Percentiles rank a stretch among this genome's conserved stretches.
These are phyloP conservation scores for Poa pratensis DNA, from an alignment of 176 grass and related monocot species.

Conservation along the genomic window DNA sequence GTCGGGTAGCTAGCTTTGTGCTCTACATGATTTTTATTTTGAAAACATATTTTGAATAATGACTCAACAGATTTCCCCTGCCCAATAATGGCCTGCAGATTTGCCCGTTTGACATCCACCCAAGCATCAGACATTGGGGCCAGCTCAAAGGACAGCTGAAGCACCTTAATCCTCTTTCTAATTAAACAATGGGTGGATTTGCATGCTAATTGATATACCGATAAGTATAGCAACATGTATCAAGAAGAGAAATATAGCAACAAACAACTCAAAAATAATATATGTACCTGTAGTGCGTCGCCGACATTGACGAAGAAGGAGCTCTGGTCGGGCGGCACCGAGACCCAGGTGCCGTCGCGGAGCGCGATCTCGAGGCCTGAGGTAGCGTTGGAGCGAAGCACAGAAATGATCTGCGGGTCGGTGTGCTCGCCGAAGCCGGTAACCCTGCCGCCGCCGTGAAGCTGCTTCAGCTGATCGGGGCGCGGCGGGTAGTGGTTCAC, in stretches of 20 bases:
- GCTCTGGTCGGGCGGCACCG: conserved; percentile 56
- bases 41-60: conserved; percentile 1
- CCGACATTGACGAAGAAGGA: conserved; percentile 89
- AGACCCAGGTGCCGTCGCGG: conserved; percentile 64
- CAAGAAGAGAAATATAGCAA: too few relatives aligned
- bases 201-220: background rate
- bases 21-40: conserved; percentile 13
- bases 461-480: conserved; percentile 28
- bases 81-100: conserved; percentile 5
- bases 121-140: background rate
- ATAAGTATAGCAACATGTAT: background rate
- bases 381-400: conserved; percentile 74
- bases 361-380: conserved; percentile 67
- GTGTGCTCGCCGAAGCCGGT: conserved; percentile 95
- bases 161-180: background rate
- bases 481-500: conserved; percentile 82
- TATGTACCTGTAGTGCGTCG: conserved; percentile 68
- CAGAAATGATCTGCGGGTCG: conserved; percentile 82
- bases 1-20: background rate
- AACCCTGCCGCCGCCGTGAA: conserved; percentile 4
- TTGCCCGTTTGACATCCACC: conserved; percentile 30
- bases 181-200: background rate
- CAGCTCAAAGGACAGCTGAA: background rate
- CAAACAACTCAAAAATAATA: background rate
- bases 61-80: background rate